A percentile compares a stretch with the other conserved stretches of the same genome.
phyloP scores from a whole-genome alignment of 345 rosid species.

The Hibiscus tridactylites region DNA sequence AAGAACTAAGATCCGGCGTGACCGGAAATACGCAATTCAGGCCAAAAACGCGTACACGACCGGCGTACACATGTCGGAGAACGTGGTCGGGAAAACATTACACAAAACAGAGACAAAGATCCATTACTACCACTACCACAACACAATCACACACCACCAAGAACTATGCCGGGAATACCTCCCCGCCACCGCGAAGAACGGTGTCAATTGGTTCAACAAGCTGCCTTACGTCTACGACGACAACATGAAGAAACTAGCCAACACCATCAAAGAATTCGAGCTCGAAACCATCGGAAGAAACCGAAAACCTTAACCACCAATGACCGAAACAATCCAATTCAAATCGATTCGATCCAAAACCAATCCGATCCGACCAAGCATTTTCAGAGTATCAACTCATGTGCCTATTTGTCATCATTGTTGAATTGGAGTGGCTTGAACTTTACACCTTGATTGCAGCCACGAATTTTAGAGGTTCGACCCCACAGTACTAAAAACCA shows the following conservation, averaged over 20 bases:
- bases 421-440: constrained; percentile 15
- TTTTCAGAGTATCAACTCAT: neutral
- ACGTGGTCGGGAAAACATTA: neutral
- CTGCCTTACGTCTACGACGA: constrained; percentile 64
- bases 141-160: constrained; percentile 44
- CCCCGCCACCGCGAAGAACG: constrained; percentile 42
- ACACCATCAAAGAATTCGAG: constrained; percentile 56
- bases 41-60: neutral
- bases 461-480: neutral
- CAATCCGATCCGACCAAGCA: neutral
- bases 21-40: neutral
- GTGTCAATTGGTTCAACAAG: constrained; percentile 43
- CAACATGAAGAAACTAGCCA: constrained; percentile 59
- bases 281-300: constrained; percentile 27
- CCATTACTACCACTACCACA: constrained; percentile 16
- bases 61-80: neutral
- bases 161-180: constrained; percentile 60
- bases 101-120: neutral
- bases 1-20: neutral
- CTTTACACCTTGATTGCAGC: constrained; percentile 13
- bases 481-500: constrained; percentile 1
- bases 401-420: constrained; percentile 1
- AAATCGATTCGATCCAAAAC: neutral
- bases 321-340: neutral
- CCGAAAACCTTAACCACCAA: neutral